Evolutionary conservation across 2,329 filamentous ascomycete genomes (phyloP), one percentile per base, ranked within the genome.

Genomic region (Malbranchea zuffiana): DNA sequence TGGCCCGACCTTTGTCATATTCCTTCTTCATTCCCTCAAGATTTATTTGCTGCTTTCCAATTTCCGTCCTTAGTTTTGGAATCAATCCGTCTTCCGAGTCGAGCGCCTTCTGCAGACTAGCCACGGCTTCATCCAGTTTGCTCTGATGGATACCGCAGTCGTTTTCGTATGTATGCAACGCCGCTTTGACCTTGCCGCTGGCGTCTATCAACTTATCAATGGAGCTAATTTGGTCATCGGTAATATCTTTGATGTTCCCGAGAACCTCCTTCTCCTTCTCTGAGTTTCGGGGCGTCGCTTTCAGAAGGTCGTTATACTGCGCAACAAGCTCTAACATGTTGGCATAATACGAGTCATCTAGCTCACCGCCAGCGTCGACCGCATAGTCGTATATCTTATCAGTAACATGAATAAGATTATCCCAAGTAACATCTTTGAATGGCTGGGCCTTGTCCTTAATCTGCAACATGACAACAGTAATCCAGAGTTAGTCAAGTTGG

Each of bases 1-100:
- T 28, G 5, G n/a, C 26, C 15, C n/a, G n/a, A 30, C 28, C 28
- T 30, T 17, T 15, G 15, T 30, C 28, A 30, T 30, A 30, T 5
- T 30, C 28, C 5, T 17, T 30, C 12, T 15, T 5, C 6, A 17
- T 17, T 6, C 8, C n/a, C 19, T 30, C 12, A 3, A 30, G 12
- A 5, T 15, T n/a, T 5, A 17, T 5, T n/a, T 5, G 16, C 8
- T 30, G 16, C 5, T 30, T 17, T 6, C 3, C 4, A n/a, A 30
- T 30, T n/a, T 30, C 28, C 5, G 8, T 17, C 8, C 19, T 5
- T 5, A 30, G 28, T n/a, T 30, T 30, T n/a, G 8, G 5, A 6
- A 30, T 30, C 8, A 6, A 5, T 16, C 28, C 28, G 4, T 15
- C 19, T 5, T 30, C 13, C 19, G 13, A 13, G 5, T 30, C 28